Evolutionary conservation across 139 green algal genomes (phyloP).

Genomic region (Penium margaritaceum): DNA sequence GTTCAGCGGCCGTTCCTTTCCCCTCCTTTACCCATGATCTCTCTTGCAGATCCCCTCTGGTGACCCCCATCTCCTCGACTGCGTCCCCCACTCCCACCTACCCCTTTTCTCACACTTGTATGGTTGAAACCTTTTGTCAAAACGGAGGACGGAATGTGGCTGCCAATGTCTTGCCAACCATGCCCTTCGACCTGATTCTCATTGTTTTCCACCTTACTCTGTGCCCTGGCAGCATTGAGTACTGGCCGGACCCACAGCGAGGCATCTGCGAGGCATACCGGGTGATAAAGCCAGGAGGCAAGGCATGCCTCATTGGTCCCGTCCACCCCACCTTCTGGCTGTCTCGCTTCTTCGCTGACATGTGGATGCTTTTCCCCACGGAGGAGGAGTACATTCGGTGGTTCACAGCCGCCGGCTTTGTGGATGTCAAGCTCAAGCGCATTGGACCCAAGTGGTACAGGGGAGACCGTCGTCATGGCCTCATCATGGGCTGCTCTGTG

Average conservation of each 20-base stretch:
- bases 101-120: too few species aligned
- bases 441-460: slow-evolving; percentile 92
- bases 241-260: slow-evolving; percentile 87
- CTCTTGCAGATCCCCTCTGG: too few species aligned
- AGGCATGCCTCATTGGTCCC: slow-evolving; percentile 84
- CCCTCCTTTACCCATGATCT: too few species aligned
- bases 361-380: slow-evolving; percentile 94
- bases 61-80: too few species aligned
- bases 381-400: slow-evolving; percentile 92
- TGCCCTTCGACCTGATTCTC: too few species aligned
- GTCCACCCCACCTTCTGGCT: slow-evolving; percentile 83
- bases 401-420: slow-evolving; percentile 85
- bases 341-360: slow-evolving; percentile 75
- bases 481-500: slow-evolving; percentile 96
- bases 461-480: slow-evolving; percentile 78
- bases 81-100: too few species aligned
- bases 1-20: too few species aligned
- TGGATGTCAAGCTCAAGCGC: slow-evolving; percentile 79
- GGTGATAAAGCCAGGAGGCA: slow-evolving; percentile 79
- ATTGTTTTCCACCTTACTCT: too few species aligned
- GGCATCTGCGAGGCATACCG: slow-evolving; percentile 77
- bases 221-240: slow-evolving; percentile 64
- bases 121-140: too few species aligned
- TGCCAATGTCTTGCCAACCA: too few species aligned
- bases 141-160: too few species aligned